Evolutionary conservation across 169 alveolate genomes (phyloP), one percentile per base, ranked within the genome.

Genomic region (Plasmodium gaboni): DNA sequence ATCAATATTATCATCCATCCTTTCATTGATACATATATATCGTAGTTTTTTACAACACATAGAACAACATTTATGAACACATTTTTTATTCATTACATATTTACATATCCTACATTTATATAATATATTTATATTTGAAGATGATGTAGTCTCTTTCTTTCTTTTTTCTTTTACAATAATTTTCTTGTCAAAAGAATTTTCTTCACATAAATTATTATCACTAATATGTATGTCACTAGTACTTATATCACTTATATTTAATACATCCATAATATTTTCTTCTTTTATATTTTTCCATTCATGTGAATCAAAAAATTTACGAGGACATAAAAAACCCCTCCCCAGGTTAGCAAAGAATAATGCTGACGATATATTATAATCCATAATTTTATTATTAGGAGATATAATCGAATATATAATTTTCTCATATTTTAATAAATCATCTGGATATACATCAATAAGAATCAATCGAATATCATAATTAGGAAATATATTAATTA

Each of bases 321-420:
- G 94, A 1, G 70, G 46, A 12, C 74, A 68, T 3, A 93, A 53
- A 28, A 60, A 42, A 1, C 96, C 96, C 13, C 53, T 88, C 24
- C 89, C 92, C 48, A 90, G 17, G 19, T 68, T 91, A 15, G 96
- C 93, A 59, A 89, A 93, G 83, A 92, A 89, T 28, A 93, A 63
- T 17, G 96, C 94, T 7, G 96, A 89, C 10, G 94, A 88, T 8
- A 93, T 93, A 73, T 93, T 93, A 59, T 86, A 73, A 73, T 93
- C 96, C 96, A 93, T 93, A 57, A 78, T 93, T 7, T 94, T 92
- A 68, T 61, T 80, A 60, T 92, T 93, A 8, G 96, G 96, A 15
- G 92, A 59, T 1, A 88, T 87, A 1, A 59, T 13, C 0, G 73
- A 74, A 67, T 63, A 89, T 15, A 93, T 80, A 44, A 87, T 44